Conservation (phyloP, 805 yeast species). For the Ascoidea tarda region DNA sequence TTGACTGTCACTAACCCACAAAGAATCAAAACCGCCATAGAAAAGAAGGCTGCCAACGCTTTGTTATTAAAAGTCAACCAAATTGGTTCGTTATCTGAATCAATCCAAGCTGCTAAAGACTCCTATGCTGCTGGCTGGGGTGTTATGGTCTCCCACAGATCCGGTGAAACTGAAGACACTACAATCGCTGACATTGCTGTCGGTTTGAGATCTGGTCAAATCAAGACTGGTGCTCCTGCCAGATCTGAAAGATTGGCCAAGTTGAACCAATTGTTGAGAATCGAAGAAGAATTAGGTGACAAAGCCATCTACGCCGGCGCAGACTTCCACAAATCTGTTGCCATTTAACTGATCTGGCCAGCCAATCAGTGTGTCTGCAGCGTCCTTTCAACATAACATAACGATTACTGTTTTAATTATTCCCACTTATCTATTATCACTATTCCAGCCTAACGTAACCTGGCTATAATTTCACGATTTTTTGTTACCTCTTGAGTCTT, state of each 20-base stretch:
- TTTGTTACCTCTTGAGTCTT: no score
- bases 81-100: slow-evolving; percentile 93
- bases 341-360: slow-evolving; percentile 13
- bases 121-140: slow-evolving; percentile 97
- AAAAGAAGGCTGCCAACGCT: slow-evolving; percentile 90
- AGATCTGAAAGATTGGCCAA: slow-evolving; percentile 99
- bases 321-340: slow-evolving; percentile 54
- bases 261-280: slow-evolving; percentile 95
- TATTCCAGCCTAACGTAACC: no score
- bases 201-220: slow-evolving; percentile 97
- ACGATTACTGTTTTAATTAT: no score
- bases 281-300: slow-evolving; percentile 97
- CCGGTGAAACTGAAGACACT: slow-evolving; percentile 99
- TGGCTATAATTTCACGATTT: no score
- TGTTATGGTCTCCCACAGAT: slow-evolving; percentile 99
- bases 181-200: slow-evolving; percentile 96
- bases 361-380: no score
- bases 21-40: slow-evolving; percentile 91
- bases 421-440: no score
- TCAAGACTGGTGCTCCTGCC: slow-evolving; percentile 99
- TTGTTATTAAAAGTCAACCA: slow-evolving; percentile 96
- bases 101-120: slow-evolving; percentile 92
- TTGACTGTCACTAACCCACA: slow-evolving; percentile 96
- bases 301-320: slow-evolving; percentile 94
- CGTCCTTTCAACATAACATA: no score